phyloP scores from a whole-genome alignment of 805 yeast species.

The Kregervanrija fluxuum region DNA sequence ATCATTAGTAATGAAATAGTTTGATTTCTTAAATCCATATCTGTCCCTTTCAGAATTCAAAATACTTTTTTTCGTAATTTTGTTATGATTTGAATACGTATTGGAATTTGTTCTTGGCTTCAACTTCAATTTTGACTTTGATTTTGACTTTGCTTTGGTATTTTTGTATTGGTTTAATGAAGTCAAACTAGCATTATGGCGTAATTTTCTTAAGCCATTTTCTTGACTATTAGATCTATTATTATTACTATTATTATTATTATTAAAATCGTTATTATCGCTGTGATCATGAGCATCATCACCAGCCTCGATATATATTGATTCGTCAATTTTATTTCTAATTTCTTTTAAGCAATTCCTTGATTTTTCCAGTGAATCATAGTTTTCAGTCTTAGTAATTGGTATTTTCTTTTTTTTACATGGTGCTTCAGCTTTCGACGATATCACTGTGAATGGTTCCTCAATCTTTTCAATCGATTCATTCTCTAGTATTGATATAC shows the following conservation, averaged over 20 bases:
- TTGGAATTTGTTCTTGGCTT: too few relatives aligned
- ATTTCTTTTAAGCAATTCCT: constrained; percentile 18
- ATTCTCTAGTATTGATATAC: too few relatives aligned
- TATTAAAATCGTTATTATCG: constrained; percentile 4
- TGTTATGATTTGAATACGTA: neutral
- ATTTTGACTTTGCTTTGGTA: too few relatives aligned
- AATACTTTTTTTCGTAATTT: constrained; percentile 11
- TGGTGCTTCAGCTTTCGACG: neutral
- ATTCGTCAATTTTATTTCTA: constrained; percentile 16
- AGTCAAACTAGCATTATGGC: too few relatives aligned
- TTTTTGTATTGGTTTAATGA: too few relatives aligned
- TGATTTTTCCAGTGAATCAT: constrained; percentile 17
- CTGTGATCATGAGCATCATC: too few relatives aligned
- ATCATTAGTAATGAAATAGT: constrained; percentile 40
- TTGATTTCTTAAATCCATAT: constrained; percentile 79
- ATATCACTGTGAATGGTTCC: constrained; percentile 14
- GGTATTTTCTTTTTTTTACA: neutral
- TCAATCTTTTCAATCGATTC: neutral
- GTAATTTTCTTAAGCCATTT: too few relatives aligned
- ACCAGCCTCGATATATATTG: neutral
- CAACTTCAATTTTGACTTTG: too few relatives aligned
- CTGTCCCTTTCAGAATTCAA: constrained; percentile 46
- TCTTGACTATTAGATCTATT: neutral
- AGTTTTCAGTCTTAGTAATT: constrained; percentile 19
- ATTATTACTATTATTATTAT: neutral